phyloP scores from a whole-genome alignment of 2,329 filamentous ascomycete genomes.

The Daldinia sp. region DNA sequence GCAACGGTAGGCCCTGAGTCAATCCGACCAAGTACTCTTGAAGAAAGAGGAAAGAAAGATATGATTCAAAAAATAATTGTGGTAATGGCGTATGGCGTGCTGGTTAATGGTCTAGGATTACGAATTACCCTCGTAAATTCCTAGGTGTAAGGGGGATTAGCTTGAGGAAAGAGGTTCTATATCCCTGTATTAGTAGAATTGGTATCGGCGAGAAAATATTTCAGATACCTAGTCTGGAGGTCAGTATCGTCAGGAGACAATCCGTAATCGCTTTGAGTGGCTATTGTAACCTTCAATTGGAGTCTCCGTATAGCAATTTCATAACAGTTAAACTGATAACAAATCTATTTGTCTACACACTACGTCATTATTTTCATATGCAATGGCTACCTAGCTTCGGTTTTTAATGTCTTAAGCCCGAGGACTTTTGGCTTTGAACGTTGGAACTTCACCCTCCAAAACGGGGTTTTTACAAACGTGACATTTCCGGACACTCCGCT shows the following conservation, averaged over 20 bases:
- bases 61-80: background rate
- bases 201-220: background rate
- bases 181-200: conserved; percentile 31
- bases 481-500: background rate
- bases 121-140: background rate
- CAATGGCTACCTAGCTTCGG: conserved; percentile 27
- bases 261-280: background rate
- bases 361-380: conserved; percentile 28
- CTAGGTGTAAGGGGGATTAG: background rate
- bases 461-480: background rate
- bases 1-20: conserved; percentile 31
- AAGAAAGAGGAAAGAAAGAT: background rate
- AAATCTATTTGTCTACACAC: background rate
- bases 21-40: background rate
- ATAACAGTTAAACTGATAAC: conserved; percentile 10
- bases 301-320: conserved; percentile 5
- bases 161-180: conserved; percentile 13
- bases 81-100: conserved; percentile 34
- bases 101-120: conserved; percentile 20
- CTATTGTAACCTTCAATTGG: background rate
- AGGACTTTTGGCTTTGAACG: background rate
- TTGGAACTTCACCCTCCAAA: background rate
- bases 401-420: conserved; percentile 44
- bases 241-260: background rate
- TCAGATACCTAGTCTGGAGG: background rate